Evolutionary conservation across 2,329 filamentous ascomycete genomes (phyloP), one percentile per base, ranked within the genome.

Genomic region (Talaromyces islandicus): DNA sequence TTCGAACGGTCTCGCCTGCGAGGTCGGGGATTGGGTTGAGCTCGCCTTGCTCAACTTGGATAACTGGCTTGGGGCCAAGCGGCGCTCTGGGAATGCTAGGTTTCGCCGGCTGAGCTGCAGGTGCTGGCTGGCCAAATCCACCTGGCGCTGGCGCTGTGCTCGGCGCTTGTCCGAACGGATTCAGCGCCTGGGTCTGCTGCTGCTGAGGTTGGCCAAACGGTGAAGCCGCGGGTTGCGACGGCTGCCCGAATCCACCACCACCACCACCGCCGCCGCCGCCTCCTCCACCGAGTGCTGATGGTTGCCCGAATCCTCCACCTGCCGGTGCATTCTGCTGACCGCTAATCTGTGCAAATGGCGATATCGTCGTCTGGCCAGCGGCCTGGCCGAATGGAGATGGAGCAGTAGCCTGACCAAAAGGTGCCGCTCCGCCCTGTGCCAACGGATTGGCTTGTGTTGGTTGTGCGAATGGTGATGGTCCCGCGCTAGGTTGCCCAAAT

Each of bases 381-480:
- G 77, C 67, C 58, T 77, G 77, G 2, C 80, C 78, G 63, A 85
- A 84, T 2, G 75, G 70, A 48, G 60, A 41, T 14, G 30, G 27
- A n/a, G 43, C 41, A 24, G 51, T 48, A 24, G 57, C 32, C 25
- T 62, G 60, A 21, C 57, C 57, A 54, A 62, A 59, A 14, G 35
- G 41, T 9, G 55, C 11, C 14, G 55, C 25, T 12, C 24, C 19
- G 29, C 52, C 53, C 6, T 43, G 51, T 41, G 57, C 53, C 21
- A 59, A 50, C 24, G 57, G 60, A 19, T 57, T 59, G 11, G 57
- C 32, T 50, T 57, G 60, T 17, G 54, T 59, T 25, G 48, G 48
- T 56, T 77, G 76, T 2, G 80, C 77, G 63, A 85, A 84, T 2
- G 75, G 70, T 41, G 74, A 71, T 7, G 68, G 53, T 27, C 56